phyloP scores from a whole-genome alignment of 1,284 basidiomycete species.

The Apiotrichum siamense region DNA sequence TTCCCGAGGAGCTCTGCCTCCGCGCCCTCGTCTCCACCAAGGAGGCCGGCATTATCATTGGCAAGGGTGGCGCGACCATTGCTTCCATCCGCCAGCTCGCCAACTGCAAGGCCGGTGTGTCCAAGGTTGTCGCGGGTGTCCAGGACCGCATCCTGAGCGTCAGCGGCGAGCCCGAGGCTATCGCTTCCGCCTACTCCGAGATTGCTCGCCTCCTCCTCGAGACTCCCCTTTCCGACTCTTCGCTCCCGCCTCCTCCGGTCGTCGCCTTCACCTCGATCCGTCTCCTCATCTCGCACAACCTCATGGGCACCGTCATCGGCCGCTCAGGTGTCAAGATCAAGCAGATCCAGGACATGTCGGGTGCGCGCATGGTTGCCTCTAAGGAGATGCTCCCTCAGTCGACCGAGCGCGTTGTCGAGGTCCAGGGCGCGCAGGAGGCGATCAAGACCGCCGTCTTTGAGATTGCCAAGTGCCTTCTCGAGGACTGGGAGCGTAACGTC shows the following conservation, averaged over 20 bases:
- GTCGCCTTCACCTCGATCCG: slow-evolving; percentile 81
- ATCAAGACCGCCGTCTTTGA: slow-evolving; percentile 89
- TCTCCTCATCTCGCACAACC: slow-evolving; percentile 93
- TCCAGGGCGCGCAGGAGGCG: slow-evolving; percentile 84
- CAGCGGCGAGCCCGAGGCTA: slow-evolving; percentile 80
- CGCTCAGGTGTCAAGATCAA: slow-evolving; percentile 97
- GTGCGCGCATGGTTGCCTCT: slow-evolving; percentile 93
- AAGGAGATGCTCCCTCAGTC: slow-evolving; percentile 99
- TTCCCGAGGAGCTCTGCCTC: slow-evolving; percentile 62
- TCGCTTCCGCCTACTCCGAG: slow-evolving; percentile 91
- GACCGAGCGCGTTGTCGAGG: slow-evolving; percentile 95
- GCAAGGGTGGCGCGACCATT: slow-evolving; percentile 93
- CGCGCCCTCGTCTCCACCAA: slow-evolving; percentile 91
- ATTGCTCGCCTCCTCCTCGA: slow-evolving; percentile 87
- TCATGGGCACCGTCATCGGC: slow-evolving; percentile 99
- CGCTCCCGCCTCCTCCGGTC: slow-evolving; percentile 61
- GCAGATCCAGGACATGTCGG: slow-evolving; percentile 95
- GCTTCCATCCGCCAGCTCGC: slow-evolving; percentile 91
- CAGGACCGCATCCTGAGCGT: slow-evolving; percentile 96
- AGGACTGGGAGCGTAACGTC: slow-evolving; percentile 91
- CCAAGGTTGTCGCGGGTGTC: slow-evolving; percentile 94
- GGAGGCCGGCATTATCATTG: slow-evolving; percentile 92
- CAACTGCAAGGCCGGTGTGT: slow-evolving; percentile 95
- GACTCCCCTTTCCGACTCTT: slow-evolving; percentile 58
- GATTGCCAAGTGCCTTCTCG: slow-evolving; percentile 89